phyloP scores from a whole-genome alignment of 257 asterid species.

The Salvia rosmarinus region DNA sequence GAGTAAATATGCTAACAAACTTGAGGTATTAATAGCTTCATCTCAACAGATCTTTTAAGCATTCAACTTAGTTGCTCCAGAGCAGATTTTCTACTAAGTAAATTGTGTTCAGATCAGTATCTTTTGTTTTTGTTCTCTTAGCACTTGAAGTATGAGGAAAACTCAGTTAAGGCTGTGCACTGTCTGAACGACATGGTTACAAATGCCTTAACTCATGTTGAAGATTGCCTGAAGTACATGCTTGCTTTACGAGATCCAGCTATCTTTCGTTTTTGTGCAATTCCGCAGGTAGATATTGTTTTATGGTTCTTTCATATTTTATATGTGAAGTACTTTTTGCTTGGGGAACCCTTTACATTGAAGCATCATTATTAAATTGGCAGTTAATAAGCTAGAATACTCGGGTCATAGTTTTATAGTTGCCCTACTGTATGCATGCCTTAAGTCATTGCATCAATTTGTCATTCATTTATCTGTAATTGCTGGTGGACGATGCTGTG shows the following conservation, averaged over 20 bases:
- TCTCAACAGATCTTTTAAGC: not conserved
- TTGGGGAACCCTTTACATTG: not conserved
- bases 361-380: slow-evolving; percentile 4
- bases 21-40: slow-evolving; percentile 64
- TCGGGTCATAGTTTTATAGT: slow-evolving; percentile 15
- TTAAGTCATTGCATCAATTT: not conserved
- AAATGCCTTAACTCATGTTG: slow-evolving; percentile 73
- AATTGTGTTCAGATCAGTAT: slow-evolving; percentile 20
- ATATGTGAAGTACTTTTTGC: not conserved
- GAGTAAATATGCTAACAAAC: slow-evolving; percentile 83
- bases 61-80: slow-evolving; percentile 23
- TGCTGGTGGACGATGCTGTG: not conserved
- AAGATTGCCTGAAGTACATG: slow-evolving; percentile 80
- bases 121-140: slow-evolving; percentile 39
- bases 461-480: not conserved
- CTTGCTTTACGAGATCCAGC: slow-evolving; percentile 68
- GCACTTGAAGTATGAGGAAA: slow-evolving; percentile 85
- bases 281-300: slow-evolving; percentile 75
- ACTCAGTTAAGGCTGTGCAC: slow-evolving; percentile 88
- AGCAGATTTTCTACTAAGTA: slow-evolving; percentile 10
- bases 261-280: slow-evolving; percentile 88
- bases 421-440: slow-evolving; percentile 10
- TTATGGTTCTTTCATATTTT: not conserved
- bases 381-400: slow-evolving; percentile 4
- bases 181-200: slow-evolving; percentile 95